Evolutionary conservation across 2,329 filamentous ascomycete species (phyloP).

Genomic region (Botrytis sinoallii): DNA sequence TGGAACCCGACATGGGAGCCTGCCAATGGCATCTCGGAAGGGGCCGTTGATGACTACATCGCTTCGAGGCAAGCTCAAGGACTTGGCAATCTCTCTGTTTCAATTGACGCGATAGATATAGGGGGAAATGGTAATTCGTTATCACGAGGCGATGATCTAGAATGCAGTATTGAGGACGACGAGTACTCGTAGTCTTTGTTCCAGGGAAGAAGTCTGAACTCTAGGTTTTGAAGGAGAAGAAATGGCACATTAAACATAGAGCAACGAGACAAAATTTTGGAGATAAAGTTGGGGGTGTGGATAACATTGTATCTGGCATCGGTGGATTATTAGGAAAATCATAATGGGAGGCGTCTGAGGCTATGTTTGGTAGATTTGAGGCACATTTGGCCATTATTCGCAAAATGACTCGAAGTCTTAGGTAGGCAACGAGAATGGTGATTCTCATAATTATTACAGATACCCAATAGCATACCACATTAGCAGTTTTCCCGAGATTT

Average conservation of each 20-base stretch:
- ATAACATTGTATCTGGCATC: neutral
- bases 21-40: slow-evolving; percentile 25
- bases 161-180: neutral
- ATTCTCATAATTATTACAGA: neutral
- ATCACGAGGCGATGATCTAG: neutral
- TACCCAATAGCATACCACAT: neutral
- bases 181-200: neutral
- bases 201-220: neutral
- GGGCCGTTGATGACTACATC: slow-evolving; percentile 21
- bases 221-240: neutral
- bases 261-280: neutral
- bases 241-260: neutral
- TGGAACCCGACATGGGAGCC: slow-evolving; percentile 33
- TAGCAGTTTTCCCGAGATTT: neutral
- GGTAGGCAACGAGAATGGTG: neutral
- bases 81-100: neutral
- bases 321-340: neutral
- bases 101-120: slow-evolving; percentile 3
- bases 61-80: slow-evolving; percentile 14
- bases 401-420: neutral
- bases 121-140: neutral
- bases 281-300: neutral
- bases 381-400: neutral
- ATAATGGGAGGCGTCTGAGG: neutral
- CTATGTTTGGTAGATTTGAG: neutral